phyloP scores from a whole-genome alignment of 352 stramenopile genomes.

The Globisporangium megalacanthum region DNA sequence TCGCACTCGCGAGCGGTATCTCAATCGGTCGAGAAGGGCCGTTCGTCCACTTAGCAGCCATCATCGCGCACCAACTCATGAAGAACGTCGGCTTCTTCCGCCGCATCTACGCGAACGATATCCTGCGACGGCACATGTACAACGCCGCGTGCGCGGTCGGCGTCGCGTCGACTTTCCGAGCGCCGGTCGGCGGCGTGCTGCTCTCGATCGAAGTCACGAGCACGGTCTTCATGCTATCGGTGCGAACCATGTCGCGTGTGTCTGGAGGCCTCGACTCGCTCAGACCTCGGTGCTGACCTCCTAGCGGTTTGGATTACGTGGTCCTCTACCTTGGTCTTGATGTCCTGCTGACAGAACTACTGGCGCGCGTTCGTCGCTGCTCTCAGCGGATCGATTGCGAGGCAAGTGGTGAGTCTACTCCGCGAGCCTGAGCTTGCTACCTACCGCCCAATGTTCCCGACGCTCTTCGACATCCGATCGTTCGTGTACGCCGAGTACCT shows the following conservation, averaged over 20 bases:
- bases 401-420: constrained; percentile 35
- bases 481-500: constrained; percentile 46
- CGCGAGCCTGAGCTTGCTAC: constrained; percentile 31
- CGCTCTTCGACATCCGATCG: constrained; percentile 30
- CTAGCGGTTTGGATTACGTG: too few species aligned
- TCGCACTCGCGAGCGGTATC: constrained; percentile 88
- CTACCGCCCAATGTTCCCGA: constrained; percentile 47
- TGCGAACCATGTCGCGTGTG: constrained; percentile 7
- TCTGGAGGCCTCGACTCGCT: neutral
- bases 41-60: constrained; percentile 92
- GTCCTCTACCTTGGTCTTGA: too few species aligned
- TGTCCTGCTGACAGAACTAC: constrained; percentile 34
- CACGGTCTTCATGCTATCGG: constrained; percentile 65
- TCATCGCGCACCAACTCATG: constrained; percentile 84
- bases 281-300: neutral
- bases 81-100: constrained; percentile 62
- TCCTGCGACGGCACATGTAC: constrained; percentile 78
- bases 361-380: constrained; percentile 60
- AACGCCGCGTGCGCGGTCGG: constrained; percentile 85
- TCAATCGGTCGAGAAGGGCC: constrained; percentile 96
- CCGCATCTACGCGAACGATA: constrained; percentile 53
- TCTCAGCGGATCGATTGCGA: constrained; percentile 44
- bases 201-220: constrained; percentile 90
- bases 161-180: constrained; percentile 84
- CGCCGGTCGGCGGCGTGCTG: constrained; percentile 86